phyloP scores from a whole-genome alignment of 768 basidiomycete genomes.

The Boletus rex-veris region DNA sequence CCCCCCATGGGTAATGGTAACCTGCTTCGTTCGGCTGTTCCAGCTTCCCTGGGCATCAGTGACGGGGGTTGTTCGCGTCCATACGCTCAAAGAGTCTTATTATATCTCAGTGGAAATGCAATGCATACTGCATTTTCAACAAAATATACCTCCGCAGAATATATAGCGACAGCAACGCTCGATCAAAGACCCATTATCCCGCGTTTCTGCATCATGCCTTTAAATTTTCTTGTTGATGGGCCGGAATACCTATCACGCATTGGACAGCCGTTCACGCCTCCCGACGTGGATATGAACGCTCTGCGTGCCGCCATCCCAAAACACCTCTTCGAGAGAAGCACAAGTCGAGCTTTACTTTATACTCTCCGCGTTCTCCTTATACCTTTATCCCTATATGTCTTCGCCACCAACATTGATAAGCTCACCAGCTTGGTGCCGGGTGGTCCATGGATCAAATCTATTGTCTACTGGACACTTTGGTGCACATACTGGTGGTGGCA shows the following conservation, averaged over 20 bases:
- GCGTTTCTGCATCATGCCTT: background rate
- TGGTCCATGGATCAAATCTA: background rate
- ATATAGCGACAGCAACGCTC: background rate
- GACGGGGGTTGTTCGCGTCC: background rate
- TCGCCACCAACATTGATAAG: background rate
- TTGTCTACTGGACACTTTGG: background rate
- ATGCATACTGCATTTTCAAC: background rate
- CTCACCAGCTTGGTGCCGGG: background rate
- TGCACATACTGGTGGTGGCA: slow-evolving; percentile 1
- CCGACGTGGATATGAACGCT: background rate
- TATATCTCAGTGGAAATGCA: background rate
- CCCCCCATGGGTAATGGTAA: too few relatives aligned
- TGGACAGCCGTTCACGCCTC: background rate
- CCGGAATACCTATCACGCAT: background rate
- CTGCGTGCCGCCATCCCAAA: background rate
- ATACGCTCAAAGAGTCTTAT: background rate
- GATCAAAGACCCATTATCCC: background rate
- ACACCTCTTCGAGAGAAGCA: background rate
- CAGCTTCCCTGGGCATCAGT: background rate
- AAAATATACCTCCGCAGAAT: background rate
- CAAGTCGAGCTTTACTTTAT: background rate
- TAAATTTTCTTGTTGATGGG: background rate
- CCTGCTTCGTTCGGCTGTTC: background rate
- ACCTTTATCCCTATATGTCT: background rate
- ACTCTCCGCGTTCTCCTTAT: background rate